Evolutionary conservation across 495 filamentous ascomycete species (phyloP).

Genomic region (Penicillium mononematosum): DNA sequence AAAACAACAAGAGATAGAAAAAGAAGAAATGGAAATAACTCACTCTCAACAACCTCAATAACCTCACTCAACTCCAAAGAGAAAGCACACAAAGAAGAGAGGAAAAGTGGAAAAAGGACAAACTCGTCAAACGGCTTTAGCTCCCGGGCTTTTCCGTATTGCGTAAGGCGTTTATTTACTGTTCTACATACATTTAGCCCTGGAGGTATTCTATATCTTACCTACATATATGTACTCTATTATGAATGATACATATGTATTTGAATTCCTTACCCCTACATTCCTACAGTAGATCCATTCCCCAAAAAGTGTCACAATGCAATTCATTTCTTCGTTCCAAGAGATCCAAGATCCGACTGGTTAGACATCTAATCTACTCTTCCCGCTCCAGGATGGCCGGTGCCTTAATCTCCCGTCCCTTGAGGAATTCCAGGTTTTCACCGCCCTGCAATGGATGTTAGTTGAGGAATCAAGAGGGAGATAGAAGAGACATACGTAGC

Average conservation of each 20-base stretch:
- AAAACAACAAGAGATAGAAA: no score
- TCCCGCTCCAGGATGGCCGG: conserved; percentile 76
- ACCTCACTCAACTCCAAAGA: background rate
- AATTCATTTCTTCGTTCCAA: conserved; percentile 28
- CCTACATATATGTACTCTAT: no score
- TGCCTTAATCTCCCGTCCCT: conserved; percentile 71
- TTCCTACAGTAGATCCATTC: conserved; percentile 21
- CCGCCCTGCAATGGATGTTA: conserved; percentile 60
- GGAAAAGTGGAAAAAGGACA: conserved; percentile 20
- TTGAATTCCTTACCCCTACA: conserved; percentile 11
- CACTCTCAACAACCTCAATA: conserved; percentile 18
- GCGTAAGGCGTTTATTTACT: conserved; percentile 38
- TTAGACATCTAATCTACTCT: conserved; percentile 34
- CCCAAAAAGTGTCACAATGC: conserved; percentile 15
- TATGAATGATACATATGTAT: no score
- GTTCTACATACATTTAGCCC: background rate
- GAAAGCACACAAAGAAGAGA: conserved; percentile 15
- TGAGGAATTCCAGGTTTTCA: conserved; percentile 80
- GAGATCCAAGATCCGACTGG: conserved; percentile 6
- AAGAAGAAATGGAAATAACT: conserved; percentile 12
- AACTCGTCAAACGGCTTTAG: conserved; percentile 36
- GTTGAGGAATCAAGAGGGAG: conserved; percentile 21
- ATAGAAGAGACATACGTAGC: conserved; percentile 72
- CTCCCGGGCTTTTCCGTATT: conserved; percentile 49
- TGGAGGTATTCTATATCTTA: background rate